Conservation (phyloP, 2,329 filamentous ascomycete species). For the Didymella arachidicola region DNA sequence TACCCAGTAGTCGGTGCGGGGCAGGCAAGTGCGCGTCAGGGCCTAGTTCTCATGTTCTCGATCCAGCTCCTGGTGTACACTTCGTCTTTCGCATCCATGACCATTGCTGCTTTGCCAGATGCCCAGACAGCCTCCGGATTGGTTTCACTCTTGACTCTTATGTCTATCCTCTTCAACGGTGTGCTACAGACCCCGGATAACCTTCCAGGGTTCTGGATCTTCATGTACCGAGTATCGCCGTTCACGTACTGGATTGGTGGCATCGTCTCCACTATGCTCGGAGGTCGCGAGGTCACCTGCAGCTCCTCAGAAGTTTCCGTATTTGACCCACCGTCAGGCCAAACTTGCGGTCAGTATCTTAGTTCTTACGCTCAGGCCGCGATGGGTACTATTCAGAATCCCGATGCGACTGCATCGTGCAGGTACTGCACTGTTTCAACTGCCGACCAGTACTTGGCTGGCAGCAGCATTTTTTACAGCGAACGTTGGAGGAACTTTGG, state of each 20-base stretch:
- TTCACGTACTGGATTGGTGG: conserved; percentile 68
- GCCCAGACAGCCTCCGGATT: conserved; percentile 73
- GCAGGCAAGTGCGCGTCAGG: conserved; percentile 58
- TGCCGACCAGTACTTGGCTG: conserved; percentile 59
- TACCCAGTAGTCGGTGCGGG: conserved; percentile 58
- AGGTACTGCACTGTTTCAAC: conserved; percentile 57
- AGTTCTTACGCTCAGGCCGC: conserved; percentile 47
- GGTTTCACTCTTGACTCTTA: conserved; percentile 65
- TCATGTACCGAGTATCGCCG: conserved; percentile 75
- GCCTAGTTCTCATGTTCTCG: conserved; percentile 69
- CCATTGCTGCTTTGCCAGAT: conserved; percentile 73
- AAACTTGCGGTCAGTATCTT: conserved; percentile 58
- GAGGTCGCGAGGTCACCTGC: conserved; percentile 58
- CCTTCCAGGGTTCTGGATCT: conserved; percentile 77
- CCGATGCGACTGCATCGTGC: conserved; percentile 56
- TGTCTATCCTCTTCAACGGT: conserved; percentile 56
- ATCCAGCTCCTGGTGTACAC: conserved; percentile 75
- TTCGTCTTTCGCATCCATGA: conserved; percentile 76
- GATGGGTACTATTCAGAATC: conserved; percentile 55
- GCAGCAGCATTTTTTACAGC: conserved; percentile 53
- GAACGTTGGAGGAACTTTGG: conserved; percentile 74
- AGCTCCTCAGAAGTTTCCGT: conserved; percentile 51
- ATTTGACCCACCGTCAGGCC: conserved; percentile 52
- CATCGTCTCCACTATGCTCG: conserved; percentile 54
- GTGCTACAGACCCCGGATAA: conserved; percentile 66